Evolutionary conservation across 495 filamentous ascomycete species (phyloP).

Genomic region (Tuber umbilicatum): DNA sequence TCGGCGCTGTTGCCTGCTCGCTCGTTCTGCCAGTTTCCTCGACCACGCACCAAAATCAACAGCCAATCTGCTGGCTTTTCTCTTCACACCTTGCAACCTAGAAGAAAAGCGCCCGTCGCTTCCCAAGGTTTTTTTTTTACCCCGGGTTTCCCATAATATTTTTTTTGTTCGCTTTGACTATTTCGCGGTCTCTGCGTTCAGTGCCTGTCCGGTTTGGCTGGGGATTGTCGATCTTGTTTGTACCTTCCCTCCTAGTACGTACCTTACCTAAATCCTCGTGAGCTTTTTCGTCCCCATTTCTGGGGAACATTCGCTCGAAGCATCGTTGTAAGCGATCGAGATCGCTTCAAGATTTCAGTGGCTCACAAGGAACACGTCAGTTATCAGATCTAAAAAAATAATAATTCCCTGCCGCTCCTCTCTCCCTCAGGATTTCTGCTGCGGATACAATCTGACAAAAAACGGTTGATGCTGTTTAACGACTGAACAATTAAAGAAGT

Average conservation of each 20-base stretch:
- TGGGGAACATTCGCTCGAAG: constrained; percentile 16
- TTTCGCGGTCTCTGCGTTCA: not conserved
- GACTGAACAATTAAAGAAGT: constrained; percentile 23
- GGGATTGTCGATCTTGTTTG: constrained; percentile 23
- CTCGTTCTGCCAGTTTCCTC: constrained; percentile 15
- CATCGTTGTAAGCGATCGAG: constrained; percentile 26
- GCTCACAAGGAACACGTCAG: constrained; percentile 25
- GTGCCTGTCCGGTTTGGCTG: not conserved
- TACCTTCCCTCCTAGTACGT: constrained; percentile 33
- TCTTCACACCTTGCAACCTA: constrained; percentile 1
- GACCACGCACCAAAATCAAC: constrained; percentile 31
- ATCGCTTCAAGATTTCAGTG: constrained; percentile 23
- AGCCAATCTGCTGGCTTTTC: constrained; percentile 18
- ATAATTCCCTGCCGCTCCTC: constrained; percentile 19
- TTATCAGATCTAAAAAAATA: constrained; percentile 32
- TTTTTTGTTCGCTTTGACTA: constrained; percentile 2
- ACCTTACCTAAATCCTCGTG: constrained; percentile 29
- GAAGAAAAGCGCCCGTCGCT: constrained; percentile 2
- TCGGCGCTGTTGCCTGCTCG: constrained; percentile 32
- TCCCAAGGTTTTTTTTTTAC: constrained; percentile 5
- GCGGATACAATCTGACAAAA: constrained; percentile 21
- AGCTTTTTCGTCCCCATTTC: constrained; percentile 23
- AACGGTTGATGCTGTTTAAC: constrained; percentile 24
- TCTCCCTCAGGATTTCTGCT: constrained; percentile 7
- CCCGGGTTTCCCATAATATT: not conserved